Evolutionary conservation across 352 stramenopile genomes (phyloP).

Genomic region (Elongisporangium senticosum): DNA sequence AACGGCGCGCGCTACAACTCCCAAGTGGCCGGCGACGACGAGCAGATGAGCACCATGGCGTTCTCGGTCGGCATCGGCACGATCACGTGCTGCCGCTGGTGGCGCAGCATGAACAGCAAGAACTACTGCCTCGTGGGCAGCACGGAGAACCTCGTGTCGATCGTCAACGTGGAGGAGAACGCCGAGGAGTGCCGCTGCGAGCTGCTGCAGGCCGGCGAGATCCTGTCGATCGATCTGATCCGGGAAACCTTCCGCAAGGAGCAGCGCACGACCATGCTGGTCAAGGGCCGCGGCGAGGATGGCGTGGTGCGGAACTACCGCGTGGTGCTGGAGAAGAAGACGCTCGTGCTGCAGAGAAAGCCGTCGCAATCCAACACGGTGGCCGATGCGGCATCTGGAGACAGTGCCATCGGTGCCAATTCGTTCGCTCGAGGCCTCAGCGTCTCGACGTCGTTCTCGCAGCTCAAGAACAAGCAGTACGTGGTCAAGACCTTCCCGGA

Average conservation of each 20-base stretch:
- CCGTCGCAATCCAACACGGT: slow-evolving; percentile 9
- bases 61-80: slow-evolving; percentile 65
- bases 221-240: slow-evolving; percentile 72
- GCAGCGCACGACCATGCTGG: slow-evolving; percentile 76
- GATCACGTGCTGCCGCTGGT: slow-evolving; percentile 71
- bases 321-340: slow-evolving; percentile 79
- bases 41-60: slow-evolving; percentile 83
- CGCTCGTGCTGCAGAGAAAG: slow-evolving; percentile 15
- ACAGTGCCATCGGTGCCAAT: slow-evolving; percentile 10
- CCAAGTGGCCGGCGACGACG: slow-evolving; percentile 69
- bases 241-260: slow-evolving; percentile 74
- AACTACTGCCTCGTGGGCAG: slow-evolving; percentile 84
- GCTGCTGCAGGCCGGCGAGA: slow-evolving; percentile 50
- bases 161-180: slow-evolving; percentile 85
- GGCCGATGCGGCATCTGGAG: slow-evolving; percentile 2
- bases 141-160: slow-evolving; percentile 70
- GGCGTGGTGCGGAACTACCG: slow-evolving; percentile 58
- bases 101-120: slow-evolving; percentile 72
- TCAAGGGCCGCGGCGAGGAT: slow-evolving; percentile 53
- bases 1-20: slow-evolving; percentile 82
- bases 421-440: slow-evolving; percentile 17
- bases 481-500: slow-evolving; percentile 82
- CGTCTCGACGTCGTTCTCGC: slow-evolving; percentile 11
- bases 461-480: slow-evolving; percentile 25
- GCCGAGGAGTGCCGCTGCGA: slow-evolving; percentile 80